Conservation (phyloP, 805 yeast species). For the Brettanomyces naardenensis region DNA sequence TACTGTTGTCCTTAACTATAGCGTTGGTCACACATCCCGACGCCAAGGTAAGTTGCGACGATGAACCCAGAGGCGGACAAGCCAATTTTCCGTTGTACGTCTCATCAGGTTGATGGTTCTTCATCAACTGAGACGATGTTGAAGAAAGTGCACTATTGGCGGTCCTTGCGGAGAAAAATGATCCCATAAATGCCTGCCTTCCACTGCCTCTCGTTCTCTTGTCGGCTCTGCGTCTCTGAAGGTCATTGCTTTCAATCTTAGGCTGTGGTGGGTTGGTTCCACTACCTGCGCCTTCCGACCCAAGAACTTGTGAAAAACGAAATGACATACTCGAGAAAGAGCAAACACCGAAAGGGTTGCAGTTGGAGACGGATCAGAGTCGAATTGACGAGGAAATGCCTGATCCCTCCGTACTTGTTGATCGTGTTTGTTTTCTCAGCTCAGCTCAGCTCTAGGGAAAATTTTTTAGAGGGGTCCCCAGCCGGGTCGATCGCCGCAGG, state of each 20-base stretch:
- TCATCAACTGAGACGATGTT: constrained; percentile 1
- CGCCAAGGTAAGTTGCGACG: constrained; percentile 51
- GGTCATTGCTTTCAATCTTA: not conserved
- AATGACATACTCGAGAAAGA: constrained; percentile 24
- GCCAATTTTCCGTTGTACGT: constrained; percentile 19
- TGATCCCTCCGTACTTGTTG: too few relatives aligned
- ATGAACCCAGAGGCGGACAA: constrained; percentile 41
- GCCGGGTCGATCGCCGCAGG: too few relatives aligned
- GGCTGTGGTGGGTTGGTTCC: too few relatives aligned
- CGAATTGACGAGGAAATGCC: too few relatives aligned
- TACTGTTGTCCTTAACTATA: constrained; percentile 50
- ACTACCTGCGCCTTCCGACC: too few relatives aligned
- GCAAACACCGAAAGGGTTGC: too few relatives aligned
- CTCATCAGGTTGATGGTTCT: not conserved
- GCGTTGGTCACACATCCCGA: constrained; percentile 54
- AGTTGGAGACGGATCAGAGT: too few relatives aligned
- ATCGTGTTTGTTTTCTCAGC: too few relatives aligned
- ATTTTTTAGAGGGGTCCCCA: too few relatives aligned
- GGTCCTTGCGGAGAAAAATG: not conserved
- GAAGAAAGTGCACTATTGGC: not conserved
- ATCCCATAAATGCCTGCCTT: not conserved
- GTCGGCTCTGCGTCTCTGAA: constrained; percentile 4
- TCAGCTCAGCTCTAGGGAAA: too few relatives aligned
- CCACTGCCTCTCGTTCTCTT: not conserved
- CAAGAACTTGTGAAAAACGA: constrained; percentile 22